Base-by-base conservation (phyloP, 1,284 basidiomycete species). In the Tremellales sp. region DNA sequence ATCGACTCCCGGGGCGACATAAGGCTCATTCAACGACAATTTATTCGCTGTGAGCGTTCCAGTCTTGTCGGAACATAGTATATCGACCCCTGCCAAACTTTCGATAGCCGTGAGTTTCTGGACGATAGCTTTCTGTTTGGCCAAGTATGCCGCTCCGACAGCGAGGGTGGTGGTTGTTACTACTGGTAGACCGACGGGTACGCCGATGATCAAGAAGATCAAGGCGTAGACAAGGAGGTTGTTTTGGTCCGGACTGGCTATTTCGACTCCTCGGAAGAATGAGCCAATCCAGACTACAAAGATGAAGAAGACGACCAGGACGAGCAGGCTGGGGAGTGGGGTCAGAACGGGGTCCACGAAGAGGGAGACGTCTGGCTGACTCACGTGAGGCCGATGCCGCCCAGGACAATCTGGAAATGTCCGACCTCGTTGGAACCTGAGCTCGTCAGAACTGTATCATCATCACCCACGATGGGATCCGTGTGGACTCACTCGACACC, bases 61-160 rank as follows among this genome's bases (percentile, higher is more conserved):
- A 6, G 80, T 81, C 75, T 81, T 81, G 67, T 81, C 80, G 29
- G 79, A 77, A 68, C 80, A 81, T 33, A 81, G 75, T 25, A 81
- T 77, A 56, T 81, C 79, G 52, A 81, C 80, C 61, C 80, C 80
- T 23, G 80, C 80, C 22, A 81, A 73, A 27, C 77, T 78, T 65
- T 81, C 80, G 66, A 81, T 81, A 43, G 80, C 80, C 12, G 80
- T 80, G 40, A 81, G 73, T 68, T 81, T 81, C 65, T 81, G 80
- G n/a, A 81, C 80, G 64, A 81, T 81, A n/a, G 79, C 79, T 61
- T 81, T 75, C 36, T 76, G 72, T 52, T 75, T 73, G 25, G 80
- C 80, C 37, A 81, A 76, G 69, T 80, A 81, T 6, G 80, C 78
- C 33, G 79, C 79, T 47, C 79, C 79, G 56, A 81, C 79, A 29